Base-by-base conservation (phyloP, 257 asterid species). In the Solanum habrochaites region DNA sequence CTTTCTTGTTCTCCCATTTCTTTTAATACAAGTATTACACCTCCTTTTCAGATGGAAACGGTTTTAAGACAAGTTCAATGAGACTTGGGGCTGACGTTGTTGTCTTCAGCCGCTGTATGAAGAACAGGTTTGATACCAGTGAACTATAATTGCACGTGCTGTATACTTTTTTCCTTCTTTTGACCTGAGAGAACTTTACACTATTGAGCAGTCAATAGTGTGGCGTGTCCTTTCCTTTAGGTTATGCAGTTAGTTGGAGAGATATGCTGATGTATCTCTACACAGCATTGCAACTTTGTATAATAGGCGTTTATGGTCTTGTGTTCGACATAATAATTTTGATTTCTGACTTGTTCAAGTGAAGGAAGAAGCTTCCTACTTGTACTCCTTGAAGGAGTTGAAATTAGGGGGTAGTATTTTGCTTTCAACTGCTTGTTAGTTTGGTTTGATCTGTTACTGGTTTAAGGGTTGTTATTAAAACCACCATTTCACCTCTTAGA, bases 11-110 rank as follows among this genome's bases (percentile, higher is more conserved):
- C 47, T 71, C 47, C 12, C 71, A 23, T 45, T 32, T 47, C 23
- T 32, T 43, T 71, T 15, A 12, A 71, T 69, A 13, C 11, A 49
- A 31, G 66, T 90, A 88, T 89, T 89, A 87, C 74, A 40, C 87
- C 40, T 82, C 86, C 83, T 91, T 72, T 94, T 89, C 93, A 96
- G 99, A 96, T 91, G 99, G 99, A 87, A 96, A 96, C 90, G 99
- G 99, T 77, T 96, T 96, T 86, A 96, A 96, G 91, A 96, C 99
- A 84, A 96, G 99, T 90, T 90, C 98, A 43, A 96, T 96, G 99
- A 93, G 99, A 90, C 99, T 96, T 60, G 99, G 99, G 49, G 95
- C 98, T 14, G 99, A 95, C 67, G 98, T 92, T 62, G 88, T 96
- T 89, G 98, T 96, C 89, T 94, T 96, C 92, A 96, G 97, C 88